Evolutionary conservation across 768 basidiomycete genomes (phyloP), one percentile per base, ranked within the genome.

Genomic region (Rhizopogon salebrosus): DNA sequence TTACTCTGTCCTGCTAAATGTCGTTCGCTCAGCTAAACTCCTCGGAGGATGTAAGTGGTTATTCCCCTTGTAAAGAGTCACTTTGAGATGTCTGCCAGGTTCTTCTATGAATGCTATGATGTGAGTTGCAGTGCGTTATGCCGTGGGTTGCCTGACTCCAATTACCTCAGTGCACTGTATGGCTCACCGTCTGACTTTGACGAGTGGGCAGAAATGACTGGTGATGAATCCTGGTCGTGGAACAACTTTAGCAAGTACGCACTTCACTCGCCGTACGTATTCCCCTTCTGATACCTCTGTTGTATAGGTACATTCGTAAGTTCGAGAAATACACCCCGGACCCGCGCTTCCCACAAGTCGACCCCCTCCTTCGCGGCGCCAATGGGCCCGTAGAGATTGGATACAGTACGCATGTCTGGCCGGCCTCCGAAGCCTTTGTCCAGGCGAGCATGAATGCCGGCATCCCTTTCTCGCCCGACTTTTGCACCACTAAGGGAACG

Each of bases 101-200:
- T 82, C 83, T 4, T 75, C 83, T 2, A 78, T 87, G 42, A 89
- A 89, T 58, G 86, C 85, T 1, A 65, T 68, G 64, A 73, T 80
- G 77, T 73, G 52, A 11, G 61, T 56, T 4, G 23, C 29, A 27
- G 3, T 35, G 3, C 16, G 8, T 45, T 13, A 14, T 24, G 35
- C 20, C 4, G n/a, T 41, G 20, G 13, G 11, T 22, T 36, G 3
- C 13, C 56, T 65, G 41, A 69, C 24, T 1, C 18, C 23, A 24
- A 14, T 16, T 10, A 10, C 27, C 14, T 4, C 27, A 68, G 67
- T 41, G 80, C 78, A 38, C 87, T 88, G 13, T 80, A 78, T 24
- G 84, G 84, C 20, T 73, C 83, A 23, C 85, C 87, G 3, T 78
- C 78, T 1, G 87, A 89, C 60, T 87, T 80, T 51, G 80, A 87